These are phyloP conservation scores for Cryphonectria japonica DNA, from an alignment of 2,329 filamentous ascomycete genomes.

Conservation along the genomic window DNA sequence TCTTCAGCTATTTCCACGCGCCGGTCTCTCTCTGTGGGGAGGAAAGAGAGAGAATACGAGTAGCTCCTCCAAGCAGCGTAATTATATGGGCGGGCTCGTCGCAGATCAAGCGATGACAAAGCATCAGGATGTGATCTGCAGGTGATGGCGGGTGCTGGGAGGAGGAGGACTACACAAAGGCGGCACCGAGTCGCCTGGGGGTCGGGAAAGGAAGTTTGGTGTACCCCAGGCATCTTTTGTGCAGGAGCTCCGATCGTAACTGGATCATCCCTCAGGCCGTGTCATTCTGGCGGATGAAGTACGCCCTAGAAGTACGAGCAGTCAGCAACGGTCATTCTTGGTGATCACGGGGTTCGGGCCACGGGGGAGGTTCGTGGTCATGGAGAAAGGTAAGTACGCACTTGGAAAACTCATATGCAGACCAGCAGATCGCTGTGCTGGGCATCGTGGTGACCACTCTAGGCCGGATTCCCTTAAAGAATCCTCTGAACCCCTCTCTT, in stretches of 20 bases:
- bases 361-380: neutral
- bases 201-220: neutral
- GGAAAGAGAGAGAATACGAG: neutral
- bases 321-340: constrained; percentile 27
- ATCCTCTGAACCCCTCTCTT: constrained; percentile 82
- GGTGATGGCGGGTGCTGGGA: neutral
- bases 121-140: neutral
- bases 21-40: neutral
- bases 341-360: neutral
- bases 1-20: neutral
- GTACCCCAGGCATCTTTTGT: neutral
- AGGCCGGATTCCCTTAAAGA: constrained; percentile 91
- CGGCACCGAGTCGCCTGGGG: neutral
- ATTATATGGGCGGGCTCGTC: neutral
- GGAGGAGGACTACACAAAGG: constrained; percentile 5
- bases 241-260: neutral
- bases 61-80: neutral
- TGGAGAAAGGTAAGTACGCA: constrained; percentile 43
- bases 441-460: constrained; percentile 96
- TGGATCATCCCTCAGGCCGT: constrained; percentile 36
- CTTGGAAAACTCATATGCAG: constrained; percentile 71
- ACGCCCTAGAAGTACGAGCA: constrained; percentile 48
- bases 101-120: neutral
- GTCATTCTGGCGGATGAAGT: constrained; percentile 62
- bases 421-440: constrained; percentile 99